Conservation (phyloP, 2,329 filamentous ascomycete genomes). For the Fusarium sp. region DNA sequence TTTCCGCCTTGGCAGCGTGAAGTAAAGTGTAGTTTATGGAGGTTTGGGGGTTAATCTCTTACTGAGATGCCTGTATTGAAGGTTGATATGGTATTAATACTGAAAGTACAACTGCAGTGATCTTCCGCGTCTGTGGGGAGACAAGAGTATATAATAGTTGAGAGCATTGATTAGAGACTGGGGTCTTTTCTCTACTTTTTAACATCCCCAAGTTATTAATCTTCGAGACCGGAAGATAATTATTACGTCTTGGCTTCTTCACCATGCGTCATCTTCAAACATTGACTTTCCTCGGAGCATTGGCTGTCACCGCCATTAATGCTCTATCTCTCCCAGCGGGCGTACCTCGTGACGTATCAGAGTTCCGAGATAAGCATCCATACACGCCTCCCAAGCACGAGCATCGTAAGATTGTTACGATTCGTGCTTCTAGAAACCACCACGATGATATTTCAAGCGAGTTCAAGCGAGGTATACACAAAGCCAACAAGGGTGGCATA, state of each 20-base stretch:
- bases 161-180: background rate
- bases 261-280: background rate
- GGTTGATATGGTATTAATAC: background rate
- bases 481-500: conserved; percentile 43
- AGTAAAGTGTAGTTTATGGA: background rate
- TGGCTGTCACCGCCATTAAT: conserved; percentile 12
- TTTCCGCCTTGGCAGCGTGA: background rate
- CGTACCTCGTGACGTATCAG: conserved; percentile 26
- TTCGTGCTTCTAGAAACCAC: conserved; percentile 38
- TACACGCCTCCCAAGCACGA: conserved; percentile 28
- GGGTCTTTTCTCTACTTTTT: too few species aligned
- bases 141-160: background rate
- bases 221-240: background rate
- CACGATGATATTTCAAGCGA: conserved; percentile 41
- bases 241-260: background rate
- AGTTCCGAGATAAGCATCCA: conserved; percentile 43
- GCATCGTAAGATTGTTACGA: conserved; percentile 37
- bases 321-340: conserved; percentile 16
- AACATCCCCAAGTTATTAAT: too few species aligned
- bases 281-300: conserved; percentile 5
- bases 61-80: background rate
- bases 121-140: background rate
- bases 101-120: background rate
- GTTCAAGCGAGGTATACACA: conserved; percentile 40
- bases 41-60: background rate